Evolutionary conservation across 2,329 filamentous ascomycete genomes (phyloP).

Genomic region (Plectosphaerella cucumerina): DNA sequence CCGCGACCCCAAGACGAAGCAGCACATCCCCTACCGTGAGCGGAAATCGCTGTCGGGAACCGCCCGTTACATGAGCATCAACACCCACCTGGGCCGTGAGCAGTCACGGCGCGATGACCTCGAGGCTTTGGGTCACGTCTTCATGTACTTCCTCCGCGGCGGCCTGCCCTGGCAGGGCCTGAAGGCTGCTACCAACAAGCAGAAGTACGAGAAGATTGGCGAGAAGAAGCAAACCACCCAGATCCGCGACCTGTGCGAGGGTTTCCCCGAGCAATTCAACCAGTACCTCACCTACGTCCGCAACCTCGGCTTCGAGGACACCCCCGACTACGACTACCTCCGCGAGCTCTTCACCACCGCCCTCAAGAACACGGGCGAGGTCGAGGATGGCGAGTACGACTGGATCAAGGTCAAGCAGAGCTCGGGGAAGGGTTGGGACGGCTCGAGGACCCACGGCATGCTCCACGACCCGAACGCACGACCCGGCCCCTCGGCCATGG

Average conservation of each 20-base stretch:
- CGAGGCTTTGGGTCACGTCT: constrained; percentile 76
- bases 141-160: constrained; percentile 71
- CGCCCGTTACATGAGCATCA: constrained; percentile 99
- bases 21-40: constrained; percentile 96
- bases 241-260: constrained; percentile 95
- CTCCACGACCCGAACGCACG: constrained; percentile 74
- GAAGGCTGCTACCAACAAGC: constrained; percentile 76
- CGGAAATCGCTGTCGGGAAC: constrained; percentile 95
- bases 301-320: constrained; percentile 97
- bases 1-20: constrained; percentile 96
- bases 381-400: constrained; percentile 98
- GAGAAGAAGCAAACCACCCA: constrained; percentile 99
- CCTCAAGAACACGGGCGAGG: constrained; percentile 87
- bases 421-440: constrained; percentile 85
- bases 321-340: constrained; percentile 96
- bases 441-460: constrained; percentile 60
- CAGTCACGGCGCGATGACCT: constrained; percentile 95
- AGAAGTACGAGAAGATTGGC: constrained; percentile 99
- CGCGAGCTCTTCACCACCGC: constrained; percentile 95
- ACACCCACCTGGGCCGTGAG: constrained; percentile 93
- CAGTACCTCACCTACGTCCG: constrained; percentile 97
- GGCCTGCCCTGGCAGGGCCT: constrained; percentile 69
- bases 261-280: constrained; percentile 95
- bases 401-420: constrained; percentile 96
- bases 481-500: constrained; percentile 79